These are phyloP conservation scores for Tolypocladium paradoxum DNA, from an alignment of 2,329 filamentous ascomycete species.

Conservation along the genomic window DNA sequence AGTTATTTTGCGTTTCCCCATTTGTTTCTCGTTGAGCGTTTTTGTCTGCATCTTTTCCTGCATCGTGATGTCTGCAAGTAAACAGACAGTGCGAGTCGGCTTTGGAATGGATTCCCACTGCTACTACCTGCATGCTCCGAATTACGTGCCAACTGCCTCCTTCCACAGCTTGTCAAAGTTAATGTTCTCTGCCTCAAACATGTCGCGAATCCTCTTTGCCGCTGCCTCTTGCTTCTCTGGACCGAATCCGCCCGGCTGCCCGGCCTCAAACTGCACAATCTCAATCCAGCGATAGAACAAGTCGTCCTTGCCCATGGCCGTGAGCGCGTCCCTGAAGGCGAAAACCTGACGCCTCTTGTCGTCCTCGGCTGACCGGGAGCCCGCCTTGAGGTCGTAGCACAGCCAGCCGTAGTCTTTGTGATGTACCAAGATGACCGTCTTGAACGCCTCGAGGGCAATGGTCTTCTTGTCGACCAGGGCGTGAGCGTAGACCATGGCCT, in stretches of 20 bases:
- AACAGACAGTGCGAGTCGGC: background rate
- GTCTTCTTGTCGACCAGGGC: conserved; percentile 54
- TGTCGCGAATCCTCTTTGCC: conserved; percentile 60
- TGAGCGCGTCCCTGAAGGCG: conserved; percentile 66
- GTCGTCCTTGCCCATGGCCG: conserved; percentile 70
- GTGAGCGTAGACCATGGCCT: conserved; percentile 65
- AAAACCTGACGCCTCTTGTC: conserved; percentile 64
- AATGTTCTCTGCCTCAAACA: conserved; percentile 67
- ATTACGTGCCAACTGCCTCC: conserved; percentile 38
- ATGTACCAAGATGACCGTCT: conserved; percentile 58
- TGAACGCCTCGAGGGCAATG: conserved; percentile 54
- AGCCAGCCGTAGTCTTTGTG: conserved; percentile 59
- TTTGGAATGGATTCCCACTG: background rate
- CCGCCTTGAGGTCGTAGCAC: conserved; percentile 46
- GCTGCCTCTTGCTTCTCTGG: conserved; percentile 60
- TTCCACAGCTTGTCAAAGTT: conserved; percentile 75
- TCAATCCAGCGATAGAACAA: conserved; percentile 91
- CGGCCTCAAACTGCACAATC: conserved; percentile 79
- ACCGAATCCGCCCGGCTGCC: conserved; percentile 67
- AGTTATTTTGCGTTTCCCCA: background rate
- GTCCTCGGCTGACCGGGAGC: conserved; percentile 43
- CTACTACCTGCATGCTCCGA: background rate
- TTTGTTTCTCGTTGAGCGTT: background rate
- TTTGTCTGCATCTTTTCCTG: background rate
- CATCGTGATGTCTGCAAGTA: background rate